Conservation (phyloP, 2,329 filamentous ascomycete genomes). For the Myriosclerotinia curreyana region DNA sequence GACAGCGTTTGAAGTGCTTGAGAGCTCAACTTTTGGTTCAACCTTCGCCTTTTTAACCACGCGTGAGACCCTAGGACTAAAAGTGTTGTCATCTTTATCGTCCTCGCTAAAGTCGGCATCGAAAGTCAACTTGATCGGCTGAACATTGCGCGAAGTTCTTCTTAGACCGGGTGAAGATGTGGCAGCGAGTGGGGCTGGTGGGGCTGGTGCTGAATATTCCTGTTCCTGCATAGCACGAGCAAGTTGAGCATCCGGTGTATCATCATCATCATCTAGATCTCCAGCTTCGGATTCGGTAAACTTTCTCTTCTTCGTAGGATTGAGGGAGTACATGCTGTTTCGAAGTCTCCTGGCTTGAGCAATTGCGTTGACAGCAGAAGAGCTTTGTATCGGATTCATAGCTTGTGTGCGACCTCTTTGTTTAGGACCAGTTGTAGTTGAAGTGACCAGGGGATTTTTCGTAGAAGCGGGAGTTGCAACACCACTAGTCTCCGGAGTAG, state of each 20-base stretch:
- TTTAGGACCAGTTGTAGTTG: constrained; percentile 26
- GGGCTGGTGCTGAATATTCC: constrained; percentile 43
- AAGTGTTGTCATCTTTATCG: constrained; percentile 22
- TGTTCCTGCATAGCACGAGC: constrained; percentile 57
- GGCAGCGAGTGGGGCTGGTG: constrained; percentile 37
- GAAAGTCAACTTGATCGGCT: constrained; percentile 25
- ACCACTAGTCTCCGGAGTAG: constrained; percentile 61
- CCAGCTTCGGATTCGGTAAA: constrained; percentile 45
- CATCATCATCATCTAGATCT: constrained; percentile 42
- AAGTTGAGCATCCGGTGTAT: constrained; percentile 49
- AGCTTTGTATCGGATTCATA: constrained; percentile 19
- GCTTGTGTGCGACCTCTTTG: constrained; percentile 32
- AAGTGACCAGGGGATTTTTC: constrained; percentile 26
- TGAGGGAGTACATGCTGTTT: constrained; percentile 50
- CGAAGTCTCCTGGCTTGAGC: constrained; percentile 47
- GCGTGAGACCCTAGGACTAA: constrained; percentile 13
- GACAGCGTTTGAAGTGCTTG: constrained; percentile 33
- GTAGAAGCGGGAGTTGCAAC: constrained; percentile 48
- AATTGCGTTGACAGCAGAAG: constrained; percentile 42
- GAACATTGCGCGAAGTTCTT: constrained; percentile 28
- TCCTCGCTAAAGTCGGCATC: constrained; percentile 21
- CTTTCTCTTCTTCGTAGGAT: constrained; percentile 44
- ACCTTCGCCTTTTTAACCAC: constrained; percentile 31
- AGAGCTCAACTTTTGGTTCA: constrained; percentile 34
- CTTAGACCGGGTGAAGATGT: constrained; percentile 30